Conservation (phyloP, 805 yeast species). For the Sugiyamaella valdiviana region DNA sequence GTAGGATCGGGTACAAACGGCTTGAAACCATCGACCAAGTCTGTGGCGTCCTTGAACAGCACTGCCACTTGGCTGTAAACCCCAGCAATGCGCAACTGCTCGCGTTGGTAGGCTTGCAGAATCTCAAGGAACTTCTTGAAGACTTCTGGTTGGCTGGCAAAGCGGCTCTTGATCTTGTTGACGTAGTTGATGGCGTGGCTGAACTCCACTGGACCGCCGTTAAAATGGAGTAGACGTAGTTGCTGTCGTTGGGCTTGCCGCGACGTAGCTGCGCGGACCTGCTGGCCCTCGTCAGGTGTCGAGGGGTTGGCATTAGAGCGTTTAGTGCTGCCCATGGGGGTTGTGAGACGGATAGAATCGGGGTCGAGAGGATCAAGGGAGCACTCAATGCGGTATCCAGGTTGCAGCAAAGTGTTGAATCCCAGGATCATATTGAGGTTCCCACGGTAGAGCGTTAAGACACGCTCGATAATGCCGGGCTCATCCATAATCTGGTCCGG, state of each 20-base stretch:
- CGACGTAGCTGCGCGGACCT: conserved; percentile 9
- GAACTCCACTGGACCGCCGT: conserved; percentile 81
- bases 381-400: conserved; percentile 90
- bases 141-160: conserved; percentile 89
- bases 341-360: conserved; percentile 86
- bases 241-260: conserved; percentile 7
- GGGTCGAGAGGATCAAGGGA: conserved; percentile 84
- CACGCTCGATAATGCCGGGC: conserved; percentile 97
- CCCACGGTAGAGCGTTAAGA: conserved; percentile 82
- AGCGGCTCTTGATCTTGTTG: conserved; percentile 90
- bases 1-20: conserved; percentile 86
- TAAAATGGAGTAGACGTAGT: conserved; percentile 20
- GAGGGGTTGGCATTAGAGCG: conserved; percentile 48
- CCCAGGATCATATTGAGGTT: conserved; percentile 93
- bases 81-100: conserved; percentile 89
- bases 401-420: conserved; percentile 94
- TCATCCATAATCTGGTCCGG: neutral
- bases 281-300: neutral
- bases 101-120: conserved; percentile 92
- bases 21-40: conserved; percentile 86
- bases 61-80: conserved; percentile 90
- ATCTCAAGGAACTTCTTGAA: conserved; percentile 93
- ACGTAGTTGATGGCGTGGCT: conserved; percentile 96
- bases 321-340: conserved; percentile 81
- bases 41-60: conserved; percentile 89